Evolutionary conservation across 2,329 filamentous ascomycete genomes (phyloP).

Genomic region (Verticillium dahliae): DNA sequence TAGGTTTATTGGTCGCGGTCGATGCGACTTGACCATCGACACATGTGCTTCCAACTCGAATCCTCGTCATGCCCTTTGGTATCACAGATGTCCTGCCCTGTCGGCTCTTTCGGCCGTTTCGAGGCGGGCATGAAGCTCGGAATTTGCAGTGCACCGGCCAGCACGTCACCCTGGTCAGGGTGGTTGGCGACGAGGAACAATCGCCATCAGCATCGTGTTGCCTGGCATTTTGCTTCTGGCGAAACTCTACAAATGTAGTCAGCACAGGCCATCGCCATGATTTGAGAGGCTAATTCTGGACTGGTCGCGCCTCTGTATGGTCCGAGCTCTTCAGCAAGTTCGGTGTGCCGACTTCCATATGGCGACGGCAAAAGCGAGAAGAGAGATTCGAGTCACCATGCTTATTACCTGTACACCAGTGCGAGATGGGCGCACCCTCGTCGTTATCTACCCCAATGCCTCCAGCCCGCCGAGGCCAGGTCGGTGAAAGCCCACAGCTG

Average conservation of each 20-base stretch:
- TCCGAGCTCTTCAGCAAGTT: background rate
- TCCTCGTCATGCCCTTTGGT: no score
- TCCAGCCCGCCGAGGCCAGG: slow-evolving; percentile 8
- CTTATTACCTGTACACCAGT: background rate
- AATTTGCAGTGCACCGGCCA: background rate
- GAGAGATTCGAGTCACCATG: background rate
- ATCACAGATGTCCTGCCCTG: background rate
- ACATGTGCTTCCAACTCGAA: no score
- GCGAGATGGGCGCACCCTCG: slow-evolving; percentile 7
- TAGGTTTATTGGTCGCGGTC: no score
- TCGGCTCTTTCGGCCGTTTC: no score
- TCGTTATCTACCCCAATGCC: slow-evolving; percentile 10
- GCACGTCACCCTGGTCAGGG: background rate
- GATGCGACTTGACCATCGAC: no score
- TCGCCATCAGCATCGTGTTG: background rate
- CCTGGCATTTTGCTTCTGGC: background rate
- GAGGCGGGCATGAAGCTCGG: background rate
- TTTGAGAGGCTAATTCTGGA: slow-evolving; percentile 1
- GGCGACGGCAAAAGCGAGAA: background rate
- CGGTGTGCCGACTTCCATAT: background rate
- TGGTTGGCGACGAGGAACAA: background rate
- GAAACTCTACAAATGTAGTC: background rate
- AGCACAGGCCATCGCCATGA: background rate
- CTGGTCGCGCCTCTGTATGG: background rate
- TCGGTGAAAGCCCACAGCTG: slow-evolving; percentile 12